Percentiles rank a stretch among this genome's conserved stretches.
Conservation (phyloP, 2,329 filamentous ascomycete species). For the Pseudogymnoascus sp. region DNA sequence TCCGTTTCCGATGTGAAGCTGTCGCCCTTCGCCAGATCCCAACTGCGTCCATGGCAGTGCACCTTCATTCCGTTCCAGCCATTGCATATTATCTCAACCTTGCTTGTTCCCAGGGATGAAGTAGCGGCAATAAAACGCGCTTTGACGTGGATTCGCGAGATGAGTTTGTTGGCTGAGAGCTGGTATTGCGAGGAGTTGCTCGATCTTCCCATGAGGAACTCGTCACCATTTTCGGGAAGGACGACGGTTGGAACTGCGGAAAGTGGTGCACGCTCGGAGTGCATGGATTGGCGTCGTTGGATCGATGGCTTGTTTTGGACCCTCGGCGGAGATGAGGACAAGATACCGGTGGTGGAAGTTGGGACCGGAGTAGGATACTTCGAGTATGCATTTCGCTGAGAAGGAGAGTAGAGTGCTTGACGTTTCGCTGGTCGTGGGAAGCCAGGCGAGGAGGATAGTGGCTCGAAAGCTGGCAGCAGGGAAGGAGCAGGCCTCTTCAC, state of each 20-base stretch:
- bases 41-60: slow-evolving; percentile 81
- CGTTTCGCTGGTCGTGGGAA: slow-evolving; percentile 65
- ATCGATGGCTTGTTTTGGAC: slow-evolving; percentile 42
- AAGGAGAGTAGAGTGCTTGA: slow-evolving; percentile 45
- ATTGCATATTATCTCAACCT: slow-evolving; percentile 81
- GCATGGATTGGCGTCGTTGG: slow-evolving; percentile 53
- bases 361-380: slow-evolving; percentile 92
- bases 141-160: slow-evolving; percentile 89
- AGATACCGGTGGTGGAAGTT: slow-evolving; percentile 85
- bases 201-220: slow-evolving; percentile 81
- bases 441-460: slow-evolving; percentile 67
- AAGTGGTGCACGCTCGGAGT: slow-evolving; percentile 72
- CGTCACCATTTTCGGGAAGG: slow-evolving; percentile 73
- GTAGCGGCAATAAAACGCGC: slow-evolving; percentile 71
- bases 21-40: slow-evolving; percentile 81
- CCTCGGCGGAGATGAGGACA: slow-evolving; percentile 75
- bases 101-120: slow-evolving; percentile 61
- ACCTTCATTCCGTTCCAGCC: slow-evolving; percentile 95
- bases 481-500: slow-evolving; percentile 58
- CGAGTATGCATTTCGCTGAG: slow-evolving; percentile 26
- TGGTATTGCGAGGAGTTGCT: slow-evolving; percentile 95
- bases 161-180: slow-evolving; percentile 81
- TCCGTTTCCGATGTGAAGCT: slow-evolving; percentile 86
- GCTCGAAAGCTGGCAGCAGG: slow-evolving; percentile 73
- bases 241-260: slow-evolving; percentile 75